Evolutionary conservation across 139 green algal species (phyloP).

Genomic region (Coelastrella sp.): DNA sequence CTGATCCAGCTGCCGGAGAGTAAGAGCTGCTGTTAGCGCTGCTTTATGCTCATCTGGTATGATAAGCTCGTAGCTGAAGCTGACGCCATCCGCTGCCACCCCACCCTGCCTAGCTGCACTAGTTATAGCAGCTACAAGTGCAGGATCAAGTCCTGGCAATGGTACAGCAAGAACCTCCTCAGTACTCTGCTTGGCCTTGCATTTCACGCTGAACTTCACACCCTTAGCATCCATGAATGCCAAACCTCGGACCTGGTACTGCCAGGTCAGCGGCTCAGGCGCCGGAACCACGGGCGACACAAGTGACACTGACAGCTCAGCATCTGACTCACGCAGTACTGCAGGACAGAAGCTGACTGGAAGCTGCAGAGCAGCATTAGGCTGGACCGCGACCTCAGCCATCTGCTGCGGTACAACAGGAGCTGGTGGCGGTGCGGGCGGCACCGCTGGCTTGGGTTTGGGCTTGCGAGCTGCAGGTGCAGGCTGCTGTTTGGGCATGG

Average conservation of each 20-base stretch:
- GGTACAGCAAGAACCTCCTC: constrained; percentile 27
- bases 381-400: not conserved
- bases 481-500: not conserved
- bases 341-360: constrained; percentile 36
- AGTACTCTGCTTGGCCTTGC: not conserved
- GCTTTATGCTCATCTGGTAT: constrained; percentile 33
- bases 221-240: constrained; percentile 26
- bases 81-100: not conserved
- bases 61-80: constrained; percentile 31
- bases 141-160: constrained; percentile 28
- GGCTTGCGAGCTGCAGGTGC: too few relatives aligned
- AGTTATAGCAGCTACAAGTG: not conserved
- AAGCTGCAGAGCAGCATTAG: constrained; percentile 3
- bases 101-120: not conserved
- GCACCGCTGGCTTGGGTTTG: too few relatives aligned
- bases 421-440: too few relatives aligned
- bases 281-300: constrained; percentile 18
- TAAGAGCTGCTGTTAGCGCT: not conserved
- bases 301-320: constrained; percentile 19
- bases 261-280: constrained; percentile 36
- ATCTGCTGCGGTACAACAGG: not conserved
- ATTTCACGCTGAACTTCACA: constrained; percentile 34
- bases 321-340: not conserved
- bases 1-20: constrained; percentile 15
- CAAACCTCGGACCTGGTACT: constrained; percentile 4